These are phyloP conservation scores for Sporisorium reilianum DNA, from an alignment of 1,284 basidiomycete genomes.

Conservation along the genomic window DNA sequence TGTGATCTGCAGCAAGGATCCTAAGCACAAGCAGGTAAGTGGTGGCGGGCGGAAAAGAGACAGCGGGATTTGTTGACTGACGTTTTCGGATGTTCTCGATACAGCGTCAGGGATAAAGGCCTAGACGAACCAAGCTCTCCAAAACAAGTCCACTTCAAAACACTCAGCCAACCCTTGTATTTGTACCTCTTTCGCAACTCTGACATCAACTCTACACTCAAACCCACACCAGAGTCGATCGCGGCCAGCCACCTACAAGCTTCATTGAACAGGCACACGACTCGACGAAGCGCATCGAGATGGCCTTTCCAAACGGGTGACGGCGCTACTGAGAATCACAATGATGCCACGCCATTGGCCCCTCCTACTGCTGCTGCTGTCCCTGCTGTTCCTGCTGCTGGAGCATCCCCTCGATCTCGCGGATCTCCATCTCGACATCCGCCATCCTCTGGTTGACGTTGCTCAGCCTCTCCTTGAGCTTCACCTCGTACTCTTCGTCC, in stretches of 20 bases:
- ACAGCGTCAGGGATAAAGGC: constrained; percentile 17
- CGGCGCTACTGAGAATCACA: background rate
- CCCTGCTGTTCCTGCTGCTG: constrained; percentile 12
- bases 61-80: background rate
- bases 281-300: background rate
- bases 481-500: constrained; percentile 54
- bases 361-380: background rate
- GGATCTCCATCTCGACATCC: constrained; percentile 39
- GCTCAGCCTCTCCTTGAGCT: constrained; percentile 32
- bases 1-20: constrained; percentile 91
- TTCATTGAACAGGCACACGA: background rate
- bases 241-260: background rate
- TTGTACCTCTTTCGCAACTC: constrained; percentile 17
- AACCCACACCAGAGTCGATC: background rate
- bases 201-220: background rate
- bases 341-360: background rate
- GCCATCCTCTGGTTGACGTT: constrained; percentile 42
- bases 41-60: no score
- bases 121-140: background rate
- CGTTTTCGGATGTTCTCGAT: background rate
- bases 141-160: background rate
- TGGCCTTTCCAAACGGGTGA: background rate
- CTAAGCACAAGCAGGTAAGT: constrained; percentile 96
- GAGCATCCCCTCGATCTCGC: constrained; percentile 35
- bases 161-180: constrained; percentile 13